Conservation (phyloP, 2,329 filamentous ascomycete species). For the Periconia macrospinosa region DNA sequence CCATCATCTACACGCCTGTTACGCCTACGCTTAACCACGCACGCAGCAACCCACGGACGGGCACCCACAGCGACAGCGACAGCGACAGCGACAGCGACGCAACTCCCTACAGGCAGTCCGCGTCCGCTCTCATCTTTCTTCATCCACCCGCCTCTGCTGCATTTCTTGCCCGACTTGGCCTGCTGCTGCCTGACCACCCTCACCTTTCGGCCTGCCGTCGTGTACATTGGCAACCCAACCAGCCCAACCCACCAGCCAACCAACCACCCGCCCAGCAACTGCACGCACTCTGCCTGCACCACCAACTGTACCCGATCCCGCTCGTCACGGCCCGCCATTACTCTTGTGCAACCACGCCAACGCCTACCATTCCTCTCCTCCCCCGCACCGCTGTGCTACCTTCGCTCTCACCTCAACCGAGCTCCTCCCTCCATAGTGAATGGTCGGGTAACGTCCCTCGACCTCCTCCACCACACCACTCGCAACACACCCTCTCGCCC, state of each 20-base stretch:
- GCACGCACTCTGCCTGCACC: background rate
- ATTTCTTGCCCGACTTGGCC: background rate
- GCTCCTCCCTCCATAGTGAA: background rate
- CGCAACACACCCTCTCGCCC: background rate
- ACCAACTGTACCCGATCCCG: background rate
- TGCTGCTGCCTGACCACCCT: background rate
- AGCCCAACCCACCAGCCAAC: background rate
- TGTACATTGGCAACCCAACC: background rate
- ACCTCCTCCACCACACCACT: background rate
- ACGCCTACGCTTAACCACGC: too few species aligned
- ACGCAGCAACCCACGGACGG: too few species aligned
- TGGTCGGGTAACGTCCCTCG: background rate
- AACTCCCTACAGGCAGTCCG: background rate
- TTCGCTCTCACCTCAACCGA: background rate
- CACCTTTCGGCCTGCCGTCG: background rate
- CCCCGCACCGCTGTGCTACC: conserved; percentile 19
- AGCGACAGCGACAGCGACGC: too few species aligned
- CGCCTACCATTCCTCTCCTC: conserved; percentile 10
- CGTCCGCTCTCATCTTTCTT: background rate
- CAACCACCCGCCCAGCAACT: background rate
- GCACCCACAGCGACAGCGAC: too few species aligned
- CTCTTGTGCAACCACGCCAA: conserved; percentile 1
- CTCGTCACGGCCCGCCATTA: background rate
- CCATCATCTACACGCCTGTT: too few species aligned
- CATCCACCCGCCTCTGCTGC: background rate